These are phyloP conservation scores for Pseudonectria foliicola DNA, from an alignment of 2,329 filamentous ascomycete genomes.

Conservation along the genomic window DNA sequence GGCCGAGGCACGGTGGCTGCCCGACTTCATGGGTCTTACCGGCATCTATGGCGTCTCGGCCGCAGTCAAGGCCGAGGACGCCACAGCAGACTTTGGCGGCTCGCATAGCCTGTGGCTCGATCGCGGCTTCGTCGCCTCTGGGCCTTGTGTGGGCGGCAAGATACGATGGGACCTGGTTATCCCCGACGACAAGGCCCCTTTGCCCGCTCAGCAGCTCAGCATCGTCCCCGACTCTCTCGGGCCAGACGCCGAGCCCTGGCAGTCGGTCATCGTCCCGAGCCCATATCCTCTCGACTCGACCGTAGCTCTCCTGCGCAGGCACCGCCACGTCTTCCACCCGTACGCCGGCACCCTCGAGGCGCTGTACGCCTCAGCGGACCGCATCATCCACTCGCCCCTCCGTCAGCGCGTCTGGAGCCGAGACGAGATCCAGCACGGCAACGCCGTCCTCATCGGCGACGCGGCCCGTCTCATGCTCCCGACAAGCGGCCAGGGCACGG, in stretches of 20 bases:
- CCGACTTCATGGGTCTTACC: conserved; percentile 14
- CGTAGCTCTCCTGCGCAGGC: conserved; percentile 7
- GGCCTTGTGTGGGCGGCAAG: conserved; percentile 10
- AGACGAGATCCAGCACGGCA: conserved; percentile 16
- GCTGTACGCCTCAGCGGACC: conserved; percentile 14
- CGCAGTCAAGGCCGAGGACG: not conserved
- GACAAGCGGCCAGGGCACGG: conserved; percentile 20
- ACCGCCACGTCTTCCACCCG: conserved; percentile 12
- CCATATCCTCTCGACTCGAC: conserved; percentile 9
- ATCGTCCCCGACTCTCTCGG: not conserved
- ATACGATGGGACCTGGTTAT: conserved; percentile 20
- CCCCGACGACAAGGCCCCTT: conserved; percentile 10
- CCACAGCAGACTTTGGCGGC: conserved; percentile 7
- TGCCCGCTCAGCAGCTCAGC: conserved; percentile 2
- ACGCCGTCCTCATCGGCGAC: conserved; percentile 15
- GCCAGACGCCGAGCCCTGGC: conserved; percentile 6
- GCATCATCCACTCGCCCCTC: conserved; percentile 18
- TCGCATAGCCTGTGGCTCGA: conserved; percentile 11
- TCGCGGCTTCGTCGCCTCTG: conserved; percentile 13
- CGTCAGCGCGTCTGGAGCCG: conserved; percentile 18
- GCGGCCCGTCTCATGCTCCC: conserved; percentile 18
- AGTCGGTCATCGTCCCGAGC: conserved; percentile 9
- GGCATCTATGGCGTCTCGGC: conserved; percentile 18
- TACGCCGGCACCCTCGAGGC: conserved; percentile 12
- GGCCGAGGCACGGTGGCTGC: conserved; percentile 13